phyloP scores from a whole-genome alignment of 306 rosid species.

The Vigna mungo region DNA sequence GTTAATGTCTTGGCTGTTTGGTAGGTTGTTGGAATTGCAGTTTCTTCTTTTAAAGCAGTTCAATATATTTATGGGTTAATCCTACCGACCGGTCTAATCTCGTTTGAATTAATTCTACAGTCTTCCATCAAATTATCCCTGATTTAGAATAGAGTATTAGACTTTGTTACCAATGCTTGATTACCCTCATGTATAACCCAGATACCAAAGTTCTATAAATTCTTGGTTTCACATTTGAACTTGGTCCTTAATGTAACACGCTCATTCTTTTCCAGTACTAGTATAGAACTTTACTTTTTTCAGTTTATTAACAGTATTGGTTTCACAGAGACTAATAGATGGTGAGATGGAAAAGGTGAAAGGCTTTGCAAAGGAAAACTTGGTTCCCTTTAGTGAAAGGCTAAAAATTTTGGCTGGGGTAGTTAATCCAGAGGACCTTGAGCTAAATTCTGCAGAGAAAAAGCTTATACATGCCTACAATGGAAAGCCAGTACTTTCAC shows the following conservation, averaged over 20 bases:
- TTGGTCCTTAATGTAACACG: background rate
- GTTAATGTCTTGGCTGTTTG: no score
- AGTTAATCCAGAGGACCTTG: slow-evolving; percentile 79
- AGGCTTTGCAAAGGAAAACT: slow-evolving; percentile 66
- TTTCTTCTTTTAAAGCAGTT: background rate
- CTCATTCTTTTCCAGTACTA: background rate
- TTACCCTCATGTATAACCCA: background rate
- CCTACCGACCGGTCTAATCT: background rate
- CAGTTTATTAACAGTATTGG: background rate
- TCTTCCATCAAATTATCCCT: background rate
- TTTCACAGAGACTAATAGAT: slow-evolving; percentile 59
- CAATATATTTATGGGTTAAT: background rate
- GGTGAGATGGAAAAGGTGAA: slow-evolving; percentile 74
- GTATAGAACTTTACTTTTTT: background rate
- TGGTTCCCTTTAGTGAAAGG: slow-evolving; percentile 72
- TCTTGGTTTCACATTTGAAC: background rate
- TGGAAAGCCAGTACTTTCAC: slow-evolving; percentile 84
- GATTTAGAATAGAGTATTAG: background rate
- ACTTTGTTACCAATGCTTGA: background rate
- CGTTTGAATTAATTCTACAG: background rate
- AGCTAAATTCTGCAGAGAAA: slow-evolving; percentile 61
- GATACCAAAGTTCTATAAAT: background rate
- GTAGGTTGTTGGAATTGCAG: no score
- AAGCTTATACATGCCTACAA: slow-evolving; percentile 70
- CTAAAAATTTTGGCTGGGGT: slow-evolving; percentile 71